A percentile compares a stretch with the other conserved stretches of the same genome.
Evolutionary conservation across 805 yeast genomes (phyloP).

Genomic region (Metschnikowia arizonensis): DNA sequence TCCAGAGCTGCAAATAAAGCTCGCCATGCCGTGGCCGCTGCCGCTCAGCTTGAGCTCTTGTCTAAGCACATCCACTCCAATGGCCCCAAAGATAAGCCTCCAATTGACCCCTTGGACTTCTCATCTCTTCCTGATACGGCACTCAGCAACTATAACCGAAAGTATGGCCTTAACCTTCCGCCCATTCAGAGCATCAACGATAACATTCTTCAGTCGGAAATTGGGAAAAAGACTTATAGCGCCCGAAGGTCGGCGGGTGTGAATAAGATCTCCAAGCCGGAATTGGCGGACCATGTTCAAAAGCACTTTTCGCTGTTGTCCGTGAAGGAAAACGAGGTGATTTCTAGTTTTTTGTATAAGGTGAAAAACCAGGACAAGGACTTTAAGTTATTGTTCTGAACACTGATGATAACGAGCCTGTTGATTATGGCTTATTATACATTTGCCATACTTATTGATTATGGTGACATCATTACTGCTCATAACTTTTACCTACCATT

Average conservation of each 20-base stretch:
- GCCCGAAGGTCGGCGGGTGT: constrained; percentile 22
- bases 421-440: no score
- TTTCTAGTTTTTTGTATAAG: constrained; percentile 84
- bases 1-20: constrained; percentile 53
- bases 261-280: constrained; percentile 52
- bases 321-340: constrained; percentile 77
- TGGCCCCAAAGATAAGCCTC: constrained; percentile 58
- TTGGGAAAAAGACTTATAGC: constrained; percentile 65
- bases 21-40: constrained; percentile 57
- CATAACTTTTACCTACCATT: no score
- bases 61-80: constrained; percentile 69
- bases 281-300: constrained; percentile 56
- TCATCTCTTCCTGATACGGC: constrained; percentile 54
- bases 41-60: constrained; percentile 64
- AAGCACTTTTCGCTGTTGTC: constrained; percentile 59
- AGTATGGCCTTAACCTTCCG: constrained; percentile 53
- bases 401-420: no score
- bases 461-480: no score
- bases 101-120: constrained; percentile 65
- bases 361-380: constrained; percentile 63
- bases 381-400: constrained; percentile 35
- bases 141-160: constrained; percentile 65
- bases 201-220: constrained; percentile 59
- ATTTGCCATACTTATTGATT: no score
- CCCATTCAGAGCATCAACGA: constrained; percentile 67